These are phyloP conservation scores for Tulasnella sp. DNA, from an alignment of 768 basidiomycete species.

Conservation along the genomic window DNA sequence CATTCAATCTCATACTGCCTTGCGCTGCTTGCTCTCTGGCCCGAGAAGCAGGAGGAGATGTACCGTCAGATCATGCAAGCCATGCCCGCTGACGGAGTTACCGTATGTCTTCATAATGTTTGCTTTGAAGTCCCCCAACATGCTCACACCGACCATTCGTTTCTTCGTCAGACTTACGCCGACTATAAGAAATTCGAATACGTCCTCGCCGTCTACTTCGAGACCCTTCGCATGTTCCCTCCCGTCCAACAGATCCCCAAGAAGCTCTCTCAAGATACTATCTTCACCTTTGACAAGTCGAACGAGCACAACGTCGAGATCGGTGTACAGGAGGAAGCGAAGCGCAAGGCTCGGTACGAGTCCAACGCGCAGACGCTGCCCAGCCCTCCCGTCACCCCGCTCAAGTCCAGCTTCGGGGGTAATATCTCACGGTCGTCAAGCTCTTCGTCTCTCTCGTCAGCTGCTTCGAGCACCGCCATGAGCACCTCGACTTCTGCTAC, in stretches of 20 bases:
- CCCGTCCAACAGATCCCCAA: conserved; percentile 19
- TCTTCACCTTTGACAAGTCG: conserved; percentile 13
- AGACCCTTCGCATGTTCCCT: conserved; percentile 7
- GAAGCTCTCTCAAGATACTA: conserved; percentile 8
- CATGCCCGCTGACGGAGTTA: conserved; percentile 27
- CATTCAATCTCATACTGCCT: conserved; percentile 43
- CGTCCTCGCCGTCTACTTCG: conserved; percentile 1
- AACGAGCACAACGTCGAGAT: conserved; percentile 15
- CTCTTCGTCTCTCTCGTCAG: not conserved
- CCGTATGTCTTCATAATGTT: conserved; percentile 17
- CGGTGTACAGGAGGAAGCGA: not conserved
- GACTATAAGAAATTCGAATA: conserved; percentile 4
- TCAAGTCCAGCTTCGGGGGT: not conserved
- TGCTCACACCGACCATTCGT: not conserved
- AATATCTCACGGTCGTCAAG: not conserved
- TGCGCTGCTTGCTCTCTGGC: conserved; percentile 40
- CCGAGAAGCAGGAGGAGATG: conserved; percentile 44
- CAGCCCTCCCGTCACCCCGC: not conserved
- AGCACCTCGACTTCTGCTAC: conserved; percentile 5
- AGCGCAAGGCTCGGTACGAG: not conserved
- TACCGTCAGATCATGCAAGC: conserved; percentile 39
- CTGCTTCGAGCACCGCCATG: not conserved
- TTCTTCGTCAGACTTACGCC: not conserved
- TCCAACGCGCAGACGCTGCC: not conserved
- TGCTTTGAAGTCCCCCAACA: no score